These are phyloP conservation scores for Aciculosporium take DNA, from an alignment of 2,329 filamentous ascomycete genomes.

Conservation along the genomic window DNA sequence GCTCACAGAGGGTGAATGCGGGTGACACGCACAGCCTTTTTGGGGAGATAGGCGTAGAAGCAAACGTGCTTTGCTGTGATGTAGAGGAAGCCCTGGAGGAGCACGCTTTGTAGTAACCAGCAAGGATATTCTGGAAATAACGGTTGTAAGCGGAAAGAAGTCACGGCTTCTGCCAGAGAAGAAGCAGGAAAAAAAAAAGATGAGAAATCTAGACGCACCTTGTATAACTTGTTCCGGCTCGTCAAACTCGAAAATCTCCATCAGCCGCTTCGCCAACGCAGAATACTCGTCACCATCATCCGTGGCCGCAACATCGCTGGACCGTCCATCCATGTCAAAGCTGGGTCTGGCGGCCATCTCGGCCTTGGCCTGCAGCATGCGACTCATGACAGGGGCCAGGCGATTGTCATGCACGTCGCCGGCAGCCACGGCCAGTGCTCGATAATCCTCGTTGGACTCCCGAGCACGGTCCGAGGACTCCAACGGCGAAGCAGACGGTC, in stretches of 20 bases:
- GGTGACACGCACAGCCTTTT: conserved; percentile 54
- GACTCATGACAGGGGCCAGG: conserved; percentile 58
- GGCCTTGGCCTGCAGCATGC: conserved; percentile 60
- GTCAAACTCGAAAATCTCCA: conserved; percentile 76
- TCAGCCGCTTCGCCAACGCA: conserved; percentile 55
- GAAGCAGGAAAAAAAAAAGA: too few relatives aligned
- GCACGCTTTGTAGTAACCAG: conserved; percentile 79
- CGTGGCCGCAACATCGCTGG: conserved; percentile 22
- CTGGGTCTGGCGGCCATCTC: conserved; percentile 45
- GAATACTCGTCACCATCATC: conserved; percentile 30
- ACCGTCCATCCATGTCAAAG: conserved; percentile 37
- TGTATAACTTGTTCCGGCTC: conserved; percentile 71
- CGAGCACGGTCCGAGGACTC: conserved; percentile 16
- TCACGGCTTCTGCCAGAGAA: background rate
- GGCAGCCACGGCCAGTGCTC: conserved; percentile 9
- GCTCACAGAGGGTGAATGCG: background rate
- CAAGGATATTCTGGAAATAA: conserved; percentile 63
- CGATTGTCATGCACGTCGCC: conserved; percentile 25
- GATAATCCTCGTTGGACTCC: conserved; percentile 13
- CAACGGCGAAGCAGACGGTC: conserved; percentile 23
- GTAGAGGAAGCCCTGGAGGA: conserved; percentile 92
- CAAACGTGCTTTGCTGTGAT: conserved; percentile 87
- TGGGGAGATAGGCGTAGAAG: conserved; percentile 94
- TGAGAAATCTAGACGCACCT: conserved; percentile 32
- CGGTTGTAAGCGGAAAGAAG: background rate